Evolutionary conservation across 2,329 filamentous ascomycete species (phyloP), one percentile per base, ranked within the genome.

Genomic region (Penicillium sp.): DNA sequence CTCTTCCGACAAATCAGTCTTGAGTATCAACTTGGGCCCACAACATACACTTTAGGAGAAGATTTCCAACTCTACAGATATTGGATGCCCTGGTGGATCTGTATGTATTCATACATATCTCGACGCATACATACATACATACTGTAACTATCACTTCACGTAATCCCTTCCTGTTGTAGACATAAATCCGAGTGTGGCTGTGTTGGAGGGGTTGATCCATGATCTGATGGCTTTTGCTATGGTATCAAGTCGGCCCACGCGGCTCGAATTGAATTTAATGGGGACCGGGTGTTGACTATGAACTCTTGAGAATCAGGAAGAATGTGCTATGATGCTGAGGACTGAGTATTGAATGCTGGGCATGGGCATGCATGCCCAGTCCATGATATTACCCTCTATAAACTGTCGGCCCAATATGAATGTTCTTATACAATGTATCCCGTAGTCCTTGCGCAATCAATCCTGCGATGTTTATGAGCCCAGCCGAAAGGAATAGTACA

Each of bases 321-420:
- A 21, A 27, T 33, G 6, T 10, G 18, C 23, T 6, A 37, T n/a
- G 4, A 3, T 10, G 18, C 23, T 6, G 17, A 3, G 4, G 24
- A 17, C 18, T 13, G 27, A n/a, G 30, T 15, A 29, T 33, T 27
- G 44, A 37, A 37, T 21, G 13, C 17, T 30, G 15, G 44, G 34
- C 23, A n/a, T n/a, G n/a, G n/a, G n/a, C n/a, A n/a, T n/a, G n/a
- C n/a, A 37, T 12, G 15, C 44, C 21, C 24, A 37, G 36, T 27
- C 32, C 32, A 45, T 54, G 49, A 50, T 58, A 61, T 56, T 54
- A 59, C 41, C 40, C 33, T 55, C 43, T 58, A 60, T 56, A 55
- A 51, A 51, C 51, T 45, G 39, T 57, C 40, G 44, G 42, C 53
- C 24, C 42, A 46, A 55, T 61, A 49, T 55, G 55, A 60, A 61